phyloP scores from a whole-genome alignment of 2,329 filamentous ascomycete genomes.

The Phyllosticta citrichinensis region DNA sequence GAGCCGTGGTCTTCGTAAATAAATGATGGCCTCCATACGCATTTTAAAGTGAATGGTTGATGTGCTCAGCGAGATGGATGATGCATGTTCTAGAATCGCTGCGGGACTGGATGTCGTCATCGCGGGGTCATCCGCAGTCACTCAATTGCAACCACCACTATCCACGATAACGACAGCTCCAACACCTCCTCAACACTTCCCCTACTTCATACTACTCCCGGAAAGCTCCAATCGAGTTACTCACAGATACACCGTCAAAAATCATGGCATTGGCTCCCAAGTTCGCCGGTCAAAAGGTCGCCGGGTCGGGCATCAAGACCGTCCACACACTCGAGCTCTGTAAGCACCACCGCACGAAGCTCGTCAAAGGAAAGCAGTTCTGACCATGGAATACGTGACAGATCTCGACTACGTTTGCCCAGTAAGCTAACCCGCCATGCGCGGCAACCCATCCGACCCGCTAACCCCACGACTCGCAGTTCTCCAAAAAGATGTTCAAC shows the following conservation, averaged over 20 bases:
- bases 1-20: too few relatives aligned
- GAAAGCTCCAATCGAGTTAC: too few relatives aligned
- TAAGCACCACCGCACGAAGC: constrained; percentile 17
- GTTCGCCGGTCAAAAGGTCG: constrained; percentile 64
- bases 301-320: constrained; percentile 28
- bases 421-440: neutral
- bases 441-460: neutral
- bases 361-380: too few relatives aligned
- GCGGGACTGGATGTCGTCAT: constrained; percentile 2
- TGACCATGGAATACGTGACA: constrained; percentile 17
- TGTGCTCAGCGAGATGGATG: too few relatives aligned
- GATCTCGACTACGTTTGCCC: constrained; percentile 89
- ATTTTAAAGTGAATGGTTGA: too few relatives aligned
- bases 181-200: neutral
- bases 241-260: neutral
- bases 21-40: too few relatives aligned
- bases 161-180: neutral
- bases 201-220: neutral
- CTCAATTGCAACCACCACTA: neutral
- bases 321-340: constrained; percentile 46
- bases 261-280: constrained; percentile 67
- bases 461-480: constrained; percentile 27
- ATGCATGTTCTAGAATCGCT: neutral
- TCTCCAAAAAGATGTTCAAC: constrained; percentile 63
- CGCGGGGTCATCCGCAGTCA: constrained; percentile 5